Evolutionary conservation across 2,329 filamentous ascomycete genomes (phyloP).

Genomic region (Monilinia aucupariae): DNA sequence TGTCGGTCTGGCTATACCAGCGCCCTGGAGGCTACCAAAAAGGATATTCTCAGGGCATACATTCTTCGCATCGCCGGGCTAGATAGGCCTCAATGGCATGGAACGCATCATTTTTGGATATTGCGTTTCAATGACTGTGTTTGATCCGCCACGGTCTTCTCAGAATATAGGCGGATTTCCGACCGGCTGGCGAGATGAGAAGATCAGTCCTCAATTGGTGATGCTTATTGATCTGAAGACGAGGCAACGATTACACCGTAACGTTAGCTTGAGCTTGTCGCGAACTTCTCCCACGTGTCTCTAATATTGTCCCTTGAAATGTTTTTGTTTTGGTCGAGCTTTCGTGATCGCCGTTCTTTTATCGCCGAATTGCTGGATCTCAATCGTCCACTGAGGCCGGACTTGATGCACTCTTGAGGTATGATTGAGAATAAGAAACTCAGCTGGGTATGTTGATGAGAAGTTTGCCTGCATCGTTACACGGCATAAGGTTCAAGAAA

Average conservation of each 20-base stretch:
- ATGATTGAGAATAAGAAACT: neutral
- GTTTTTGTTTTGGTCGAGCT: neutral
- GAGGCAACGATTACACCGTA: too few species aligned
- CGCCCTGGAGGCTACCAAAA: neutral
- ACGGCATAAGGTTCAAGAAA: neutral
- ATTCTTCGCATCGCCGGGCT: neutral
- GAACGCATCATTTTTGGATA: neutral
- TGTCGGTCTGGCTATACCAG: neutral
- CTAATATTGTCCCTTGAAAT: neutral
- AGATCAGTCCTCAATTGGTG: neutral
- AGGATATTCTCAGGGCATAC: neutral
- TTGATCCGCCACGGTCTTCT: neutral
- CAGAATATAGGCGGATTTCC: neutral
- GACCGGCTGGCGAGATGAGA: neutral
- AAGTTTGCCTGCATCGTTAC: neutral
- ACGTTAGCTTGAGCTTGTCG: neutral
- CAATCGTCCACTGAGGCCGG: too few species aligned
- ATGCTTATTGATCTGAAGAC: neutral
- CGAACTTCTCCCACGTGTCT: neutral
- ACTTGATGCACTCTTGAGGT: neutral
- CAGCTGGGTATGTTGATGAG: neutral
- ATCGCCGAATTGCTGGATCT: neutral
- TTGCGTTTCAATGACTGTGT: conserved; percentile 7
- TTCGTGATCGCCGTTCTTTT: neutral
- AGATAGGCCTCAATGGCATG: neutral